Base-by-base conservation (phyloP, 345 rosid genomes). In the Punica granatum region DNA sequence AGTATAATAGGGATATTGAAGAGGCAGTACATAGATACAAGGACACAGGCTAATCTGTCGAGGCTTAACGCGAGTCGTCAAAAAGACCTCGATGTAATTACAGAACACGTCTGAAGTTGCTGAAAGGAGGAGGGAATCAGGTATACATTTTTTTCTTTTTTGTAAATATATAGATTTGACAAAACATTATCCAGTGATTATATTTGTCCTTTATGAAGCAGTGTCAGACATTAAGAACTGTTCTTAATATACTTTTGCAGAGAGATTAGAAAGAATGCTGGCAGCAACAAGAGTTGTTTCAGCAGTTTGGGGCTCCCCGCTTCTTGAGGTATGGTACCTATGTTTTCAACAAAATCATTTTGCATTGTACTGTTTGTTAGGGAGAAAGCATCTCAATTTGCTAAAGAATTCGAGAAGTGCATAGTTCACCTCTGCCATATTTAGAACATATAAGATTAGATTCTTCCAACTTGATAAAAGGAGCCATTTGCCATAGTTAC, bases 21-120 rank as follows among this genome's bases (percentile, higher is more conserved):
- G 67, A 88, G 82, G 73, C 85, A 72, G 42, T 85, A 84, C n/a
- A n/a, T n/a, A n/a, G n/a, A 84, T 67, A 82, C 88, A 44, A 84
- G 88, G 74, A 85, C 90, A 64, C 84, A 82, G 23, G 70, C 86
- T 21, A 82, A 85, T 69, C 79, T 83, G 68, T 73, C 81, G 26
- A 88, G 79, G 72, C 69, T 88, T 32, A 82, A 75, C 18, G 82
- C 81, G 67, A 69, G 26, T 28, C 74, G 78, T 64, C 39, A 65
- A 21, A 78, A 75, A 69, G 80, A 84, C 65, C 60, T 74, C 13
- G 16, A 25, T 19, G 66, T 44, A 71, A 79, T 15, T 19, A 78
- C 66, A 74, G 76, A 25, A 51, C 75, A 82, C 69, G 39, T 79
- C 83, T 14, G 78, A 74, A 44, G 75, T 82, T 41, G 36, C 74